Conservation (phyloP, 106 monocot species). For the Dendrobium officinale region DNA sequence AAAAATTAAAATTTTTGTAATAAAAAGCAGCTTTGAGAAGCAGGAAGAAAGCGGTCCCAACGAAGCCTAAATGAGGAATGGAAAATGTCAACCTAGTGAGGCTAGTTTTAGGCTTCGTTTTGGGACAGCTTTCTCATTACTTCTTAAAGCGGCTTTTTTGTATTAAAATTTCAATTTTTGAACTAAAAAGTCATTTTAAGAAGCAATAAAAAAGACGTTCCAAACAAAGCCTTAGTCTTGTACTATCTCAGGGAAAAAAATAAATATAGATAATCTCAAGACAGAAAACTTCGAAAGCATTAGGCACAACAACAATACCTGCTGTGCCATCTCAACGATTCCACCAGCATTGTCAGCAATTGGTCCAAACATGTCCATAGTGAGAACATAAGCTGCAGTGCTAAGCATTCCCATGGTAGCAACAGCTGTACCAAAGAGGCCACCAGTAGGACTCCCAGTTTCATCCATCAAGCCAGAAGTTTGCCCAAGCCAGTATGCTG, state of each 20-base stretch:
- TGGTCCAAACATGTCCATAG: constrained; percentile 99
- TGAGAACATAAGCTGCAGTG: constrained; percentile 94
- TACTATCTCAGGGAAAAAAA: not conserved
- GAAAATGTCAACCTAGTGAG: too few relatives aligned
- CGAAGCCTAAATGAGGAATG: too few relatives aligned
- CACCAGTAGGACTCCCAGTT: constrained; percentile 70
- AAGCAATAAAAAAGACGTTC: too few relatives aligned
- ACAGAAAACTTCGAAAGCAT: not conserved
- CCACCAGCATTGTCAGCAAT: constrained; percentile 99
- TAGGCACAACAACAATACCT: constrained; percentile 36
- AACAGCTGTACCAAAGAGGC: constrained; percentile 96
- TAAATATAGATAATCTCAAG: not conserved
- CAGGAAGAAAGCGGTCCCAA: too few relatives aligned
- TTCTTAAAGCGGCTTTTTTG: too few relatives aligned
- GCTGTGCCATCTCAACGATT: constrained; percentile 98
- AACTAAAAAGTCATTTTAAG: too few relatives aligned
- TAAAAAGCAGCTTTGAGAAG: too few relatives aligned
- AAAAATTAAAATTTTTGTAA: too few relatives aligned
- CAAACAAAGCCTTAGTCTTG: too few relatives aligned
- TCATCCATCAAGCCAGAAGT: constrained; percentile 89
- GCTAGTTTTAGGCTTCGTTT: too few relatives aligned
- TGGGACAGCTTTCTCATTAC: too few relatives aligned
- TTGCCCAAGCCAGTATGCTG: constrained; percentile 86
- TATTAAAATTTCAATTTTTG: too few relatives aligned
- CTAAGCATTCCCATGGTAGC: constrained; percentile 99